These are phyloP conservation scores for Aspergillus sclerotiicarbonarius DNA, from an alignment of 495 filamentous ascomycete species.

Conservation along the genomic window DNA sequence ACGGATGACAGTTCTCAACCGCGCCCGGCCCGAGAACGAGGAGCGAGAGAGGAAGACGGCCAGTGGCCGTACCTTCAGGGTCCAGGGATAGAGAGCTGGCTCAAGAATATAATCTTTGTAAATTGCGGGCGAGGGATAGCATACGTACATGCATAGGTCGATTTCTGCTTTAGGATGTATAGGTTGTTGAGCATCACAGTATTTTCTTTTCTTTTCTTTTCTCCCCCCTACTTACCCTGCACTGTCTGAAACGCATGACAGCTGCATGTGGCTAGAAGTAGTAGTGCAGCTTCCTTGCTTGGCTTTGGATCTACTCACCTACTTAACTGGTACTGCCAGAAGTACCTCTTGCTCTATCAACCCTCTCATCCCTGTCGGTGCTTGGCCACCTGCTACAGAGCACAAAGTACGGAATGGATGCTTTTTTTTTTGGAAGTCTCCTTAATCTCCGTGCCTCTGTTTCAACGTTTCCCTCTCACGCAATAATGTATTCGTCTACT, in stretches of 20 bases:
- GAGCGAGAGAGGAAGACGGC: conserved; percentile 98
- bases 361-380: neutral
- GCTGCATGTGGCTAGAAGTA: neutral
- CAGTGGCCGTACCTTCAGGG: conserved; percentile 90
- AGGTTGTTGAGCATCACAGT: conserved; percentile 5
- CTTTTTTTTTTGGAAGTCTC: too few relatives aligned
- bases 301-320: neutral
- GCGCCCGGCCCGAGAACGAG: conserved; percentile 90
- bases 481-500: too few relatives aligned
- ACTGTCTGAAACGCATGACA: neutral
- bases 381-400: too few relatives aligned
- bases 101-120: conserved; percentile 20
- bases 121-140: conserved; percentile 12
- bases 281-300: neutral
- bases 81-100: conserved; percentile 49
- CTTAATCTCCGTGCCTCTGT: neutral
- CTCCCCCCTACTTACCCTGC: neutral
- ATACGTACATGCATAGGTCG: conserved; percentile 7
- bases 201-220: neutral
- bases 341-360: neutral
- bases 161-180: conserved; percentile 5
- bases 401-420: too few relatives aligned
- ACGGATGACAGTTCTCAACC: conserved; percentile 66
- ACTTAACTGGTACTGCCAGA: neutral
- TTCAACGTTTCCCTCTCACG: neutral